Conservation (phyloP, 257 asterid species). For the Salvia miltiorrhiza region DNA sequence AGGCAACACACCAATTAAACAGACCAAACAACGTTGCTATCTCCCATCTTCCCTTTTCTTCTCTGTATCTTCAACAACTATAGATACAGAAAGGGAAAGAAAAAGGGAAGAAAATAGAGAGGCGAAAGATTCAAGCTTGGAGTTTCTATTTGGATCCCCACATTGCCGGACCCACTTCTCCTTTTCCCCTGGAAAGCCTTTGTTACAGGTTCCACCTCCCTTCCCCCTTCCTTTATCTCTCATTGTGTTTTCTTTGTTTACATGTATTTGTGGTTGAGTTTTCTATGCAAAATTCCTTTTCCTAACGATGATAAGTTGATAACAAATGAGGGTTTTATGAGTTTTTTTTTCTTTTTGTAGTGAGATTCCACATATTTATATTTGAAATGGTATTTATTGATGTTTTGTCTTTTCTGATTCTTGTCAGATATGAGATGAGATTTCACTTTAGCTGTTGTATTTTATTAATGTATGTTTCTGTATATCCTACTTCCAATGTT, state of each 20-base stretch:
- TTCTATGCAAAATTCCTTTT: background rate
- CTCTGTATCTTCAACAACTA: conserved; percentile 12
- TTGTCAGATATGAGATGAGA: conserved; percentile 11
- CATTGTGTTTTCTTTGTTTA: background rate
- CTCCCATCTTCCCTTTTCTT: conserved; percentile 3
- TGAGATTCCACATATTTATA: background rate
- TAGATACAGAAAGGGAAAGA: conserved; percentile 24
- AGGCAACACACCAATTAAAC: conserved; percentile 23
- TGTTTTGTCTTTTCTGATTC: conserved; percentile 8
- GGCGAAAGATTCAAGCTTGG: background rate
- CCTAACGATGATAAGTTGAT: background rate
- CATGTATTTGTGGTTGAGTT: background rate
- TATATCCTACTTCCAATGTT: background rate
- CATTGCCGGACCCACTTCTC: conserved; percentile 30
- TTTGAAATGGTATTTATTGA: conserved; percentile 8
- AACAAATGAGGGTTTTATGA: background rate
- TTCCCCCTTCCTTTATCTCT: background rate
- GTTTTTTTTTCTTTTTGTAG: background rate
- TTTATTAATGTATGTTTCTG: background rate
- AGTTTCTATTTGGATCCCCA: conserved; percentile 24
- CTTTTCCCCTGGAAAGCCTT: conserved; percentile 13
- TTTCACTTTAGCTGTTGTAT: conserved; percentile 8
- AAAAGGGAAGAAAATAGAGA: background rate
- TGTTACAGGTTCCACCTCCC: conserved; percentile 27
- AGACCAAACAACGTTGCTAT: background rate